These are phyloP conservation scores for Borealophlyctis nickersoniae DNA, from an alignment of 192 early-diverging fungal species.

Conservation along the genomic window DNA sequence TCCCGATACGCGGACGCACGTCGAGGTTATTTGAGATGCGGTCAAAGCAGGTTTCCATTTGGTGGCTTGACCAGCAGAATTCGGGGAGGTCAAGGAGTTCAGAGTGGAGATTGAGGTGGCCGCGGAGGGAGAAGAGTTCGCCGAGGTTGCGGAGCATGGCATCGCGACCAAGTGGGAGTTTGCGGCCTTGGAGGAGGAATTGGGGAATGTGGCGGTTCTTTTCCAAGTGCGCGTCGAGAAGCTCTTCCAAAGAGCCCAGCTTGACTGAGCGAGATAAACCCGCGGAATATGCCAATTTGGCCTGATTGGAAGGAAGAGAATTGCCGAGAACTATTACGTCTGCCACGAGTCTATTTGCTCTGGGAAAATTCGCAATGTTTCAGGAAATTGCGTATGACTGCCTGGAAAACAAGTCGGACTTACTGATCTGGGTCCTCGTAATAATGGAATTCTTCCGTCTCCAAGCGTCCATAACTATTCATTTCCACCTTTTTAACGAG, in stretches of 20 bases:
- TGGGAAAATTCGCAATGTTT: conserved; percentile 2
- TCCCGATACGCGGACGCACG: conserved; percentile 49
- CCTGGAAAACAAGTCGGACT: conserved; percentile 19
- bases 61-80: conserved; percentile 52
- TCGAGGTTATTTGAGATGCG: conserved; percentile 50
- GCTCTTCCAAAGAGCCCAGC: conserved; percentile 49
- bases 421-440: conserved; percentile 39
- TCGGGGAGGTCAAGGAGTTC: conserved; percentile 62
- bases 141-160: conserved; percentile 51
- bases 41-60: conserved; percentile 53
- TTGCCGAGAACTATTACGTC: conserved; percentile 54
- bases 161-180: conserved; percentile 40
- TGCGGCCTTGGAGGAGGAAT: conserved; percentile 43
- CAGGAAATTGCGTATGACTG: not conserved
- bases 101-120: conserved; percentile 51
- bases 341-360: conserved; percentile 37
- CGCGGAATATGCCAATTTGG: conserved; percentile 56
- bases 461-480: conserved; percentile 31
- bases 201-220: conserved; percentile 45
- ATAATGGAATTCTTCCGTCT: conserved; percentile 55
- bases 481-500: conserved; percentile 45
- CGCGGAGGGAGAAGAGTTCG: conserved; percentile 49
- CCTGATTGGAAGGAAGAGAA: conserved; percentile 39
- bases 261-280: conserved; percentile 56
- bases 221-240: conserved; percentile 51